Conservation (phyloP, 179 eudicot genomes). For the Pouteria campechiana region DNA sequence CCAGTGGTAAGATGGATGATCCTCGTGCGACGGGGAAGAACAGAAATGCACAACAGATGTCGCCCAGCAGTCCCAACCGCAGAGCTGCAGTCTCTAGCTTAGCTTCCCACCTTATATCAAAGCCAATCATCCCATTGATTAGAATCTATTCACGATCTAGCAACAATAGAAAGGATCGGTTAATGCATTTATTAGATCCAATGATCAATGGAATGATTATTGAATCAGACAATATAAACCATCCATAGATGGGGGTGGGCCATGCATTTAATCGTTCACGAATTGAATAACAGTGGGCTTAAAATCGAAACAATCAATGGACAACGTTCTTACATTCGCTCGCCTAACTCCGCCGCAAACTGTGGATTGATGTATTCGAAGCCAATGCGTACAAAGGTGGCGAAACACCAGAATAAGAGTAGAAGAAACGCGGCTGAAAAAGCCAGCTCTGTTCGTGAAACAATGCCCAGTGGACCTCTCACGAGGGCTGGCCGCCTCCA, state of each 20-base stretch:
- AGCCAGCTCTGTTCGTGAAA: constrained; percentile 45
- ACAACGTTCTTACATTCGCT: constrained; percentile 17
- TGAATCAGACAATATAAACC: too few relatives aligned
- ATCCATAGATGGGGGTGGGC: too few relatives aligned
- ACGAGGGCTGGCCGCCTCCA: constrained; percentile 40
- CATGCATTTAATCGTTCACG: too few relatives aligned
- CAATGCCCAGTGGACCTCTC: constrained; percentile 59
- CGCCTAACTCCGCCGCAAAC: constrained; percentile 17
- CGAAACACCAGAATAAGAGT: constrained; percentile 45
- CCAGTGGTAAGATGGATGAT: constrained; percentile 43
- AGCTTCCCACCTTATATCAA: constrained; percentile 54
- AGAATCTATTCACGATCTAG: too few relatives aligned
- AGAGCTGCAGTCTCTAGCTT: constrained; percentile 33
- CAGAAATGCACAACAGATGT: constrained; percentile 48
- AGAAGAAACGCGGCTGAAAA: constrained; percentile 42
- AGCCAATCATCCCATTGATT: too few relatives aligned
- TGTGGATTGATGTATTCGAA: constrained; percentile 24
- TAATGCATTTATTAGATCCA: too few relatives aligned
- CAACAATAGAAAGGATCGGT: too few relatives aligned
- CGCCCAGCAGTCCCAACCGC: constrained; percentile 44
- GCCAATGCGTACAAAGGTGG: constrained; percentile 23
- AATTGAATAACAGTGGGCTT: too few relatives aligned
- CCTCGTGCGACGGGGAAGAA: constrained; percentile 63
- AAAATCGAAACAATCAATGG: background rate
- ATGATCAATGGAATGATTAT: too few relatives aligned